Evolutionary conservation across 1,284 basidiomycete species (phyloP).

Genomic region (Trametes versicolor): DNA sequence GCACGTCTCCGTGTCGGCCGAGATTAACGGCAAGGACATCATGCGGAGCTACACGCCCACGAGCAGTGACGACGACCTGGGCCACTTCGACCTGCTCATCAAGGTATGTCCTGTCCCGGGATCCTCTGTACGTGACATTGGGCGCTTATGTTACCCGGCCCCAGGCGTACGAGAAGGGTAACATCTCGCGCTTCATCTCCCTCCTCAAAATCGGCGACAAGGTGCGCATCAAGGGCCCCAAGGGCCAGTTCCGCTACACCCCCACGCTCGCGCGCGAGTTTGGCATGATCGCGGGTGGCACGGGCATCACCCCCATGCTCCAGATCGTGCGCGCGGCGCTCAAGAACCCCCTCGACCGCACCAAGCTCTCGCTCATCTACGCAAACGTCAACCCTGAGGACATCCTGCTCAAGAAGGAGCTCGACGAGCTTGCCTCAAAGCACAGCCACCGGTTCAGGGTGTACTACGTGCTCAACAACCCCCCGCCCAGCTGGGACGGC

Average conservation of each 20-base stretch:
- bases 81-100: conserved; percentile 95
- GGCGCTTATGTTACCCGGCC: conserved; percentile 18
- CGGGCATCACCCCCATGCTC: conserved; percentile 98
- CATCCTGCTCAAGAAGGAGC: conserved; percentile 89
- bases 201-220: conserved; percentile 87
- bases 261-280: conserved; percentile 78
- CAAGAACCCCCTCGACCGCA: conserved; percentile 87
- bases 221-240: conserved; percentile 93
- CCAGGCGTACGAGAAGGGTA: conserved; percentile 95
- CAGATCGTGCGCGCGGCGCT: conserved; percentile 94
- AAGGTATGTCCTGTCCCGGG: conserved; percentile 67
- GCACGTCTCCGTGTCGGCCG: conserved; percentile 93
- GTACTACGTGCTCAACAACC: conserved; percentile 94
- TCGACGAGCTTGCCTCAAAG: conserved; percentile 79
- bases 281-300: conserved; percentile 97
- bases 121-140: conserved; percentile 1
- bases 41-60: conserved; percentile 96
- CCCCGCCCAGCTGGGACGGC: conserved; percentile 87
- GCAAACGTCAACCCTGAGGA: conserved; percentile 94
- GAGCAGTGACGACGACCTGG: conserved; percentile 90
- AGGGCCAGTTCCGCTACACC: conserved; percentile 89
- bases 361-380: conserved; percentile 89
- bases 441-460: conserved; percentile 83
- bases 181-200: conserved; percentile 90
- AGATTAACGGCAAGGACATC: conserved; percentile 91